These are phyloP conservation scores for Leptographium procerum DNA, from an alignment of 2,329 filamentous ascomycete genomes.

Conservation along the genomic window DNA sequence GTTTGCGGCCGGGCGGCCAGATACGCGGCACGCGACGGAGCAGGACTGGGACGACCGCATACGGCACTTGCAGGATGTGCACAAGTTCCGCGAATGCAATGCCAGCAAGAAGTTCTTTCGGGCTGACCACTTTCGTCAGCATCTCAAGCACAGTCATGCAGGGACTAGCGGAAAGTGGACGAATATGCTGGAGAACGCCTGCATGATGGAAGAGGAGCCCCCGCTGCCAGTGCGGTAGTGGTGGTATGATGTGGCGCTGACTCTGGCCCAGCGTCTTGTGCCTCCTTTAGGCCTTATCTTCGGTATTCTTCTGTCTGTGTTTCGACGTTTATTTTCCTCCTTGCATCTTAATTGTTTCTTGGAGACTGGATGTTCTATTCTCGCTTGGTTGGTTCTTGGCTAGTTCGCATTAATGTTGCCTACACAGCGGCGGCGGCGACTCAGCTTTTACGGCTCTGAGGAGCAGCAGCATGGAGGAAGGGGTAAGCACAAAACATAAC, in stretches of 20 bases:
- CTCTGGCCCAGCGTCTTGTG: background rate
- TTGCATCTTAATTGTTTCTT: background rate
- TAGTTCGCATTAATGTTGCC: background rate
- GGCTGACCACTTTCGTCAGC: slow-evolving; percentile 95
- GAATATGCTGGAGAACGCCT: slow-evolving; percentile 92
- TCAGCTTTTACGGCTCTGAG: background rate
- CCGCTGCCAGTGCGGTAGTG: slow-evolving; percentile 31
- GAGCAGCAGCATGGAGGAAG: background rate
- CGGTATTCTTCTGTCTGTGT: background rate
- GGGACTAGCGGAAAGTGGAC: slow-evolving; percentile 98
- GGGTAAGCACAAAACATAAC: background rate
- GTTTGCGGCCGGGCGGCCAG: slow-evolving; percentile 22
- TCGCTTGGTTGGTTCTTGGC: background rate
- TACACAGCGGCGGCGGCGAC: background rate
- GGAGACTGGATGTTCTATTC: background rate
- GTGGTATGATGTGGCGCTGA: background rate
- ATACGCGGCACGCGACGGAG: slow-evolving; percentile 46
- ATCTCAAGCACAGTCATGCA: slow-evolving; percentile 93
- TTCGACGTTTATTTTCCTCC: background rate
- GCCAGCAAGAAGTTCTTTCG: slow-evolving; percentile 97
- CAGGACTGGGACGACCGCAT: slow-evolving; percentile 82
- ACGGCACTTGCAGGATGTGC: slow-evolving; percentile 76
- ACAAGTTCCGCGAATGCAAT: slow-evolving; percentile 98
- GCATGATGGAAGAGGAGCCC: slow-evolving; percentile 81
- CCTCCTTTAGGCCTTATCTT: background rate